phyloP scores from a whole-genome alignment of 345 rosid species.

The Angophora floribunda region DNA sequence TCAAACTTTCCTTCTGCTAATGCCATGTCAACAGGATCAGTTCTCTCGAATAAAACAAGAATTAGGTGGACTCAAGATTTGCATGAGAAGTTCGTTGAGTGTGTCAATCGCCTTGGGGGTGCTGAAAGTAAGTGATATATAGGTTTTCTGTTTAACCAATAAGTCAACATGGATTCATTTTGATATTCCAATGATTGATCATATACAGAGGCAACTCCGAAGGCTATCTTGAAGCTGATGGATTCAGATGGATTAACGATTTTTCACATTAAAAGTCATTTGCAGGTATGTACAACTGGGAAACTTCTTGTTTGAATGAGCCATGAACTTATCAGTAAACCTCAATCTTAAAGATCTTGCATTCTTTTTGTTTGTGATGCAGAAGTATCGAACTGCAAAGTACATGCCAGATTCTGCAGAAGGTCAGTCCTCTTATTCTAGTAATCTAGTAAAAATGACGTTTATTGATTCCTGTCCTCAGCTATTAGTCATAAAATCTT shows the following conservation, averaged over 20 bases:
- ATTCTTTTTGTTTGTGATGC: neutral
- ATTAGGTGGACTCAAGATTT: conserved; percentile 90
- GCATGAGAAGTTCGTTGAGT: conserved; percentile 76
- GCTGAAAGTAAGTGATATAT: conserved; percentile 49
- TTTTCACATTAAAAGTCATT: conserved; percentile 94
- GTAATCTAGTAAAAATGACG: neutral
- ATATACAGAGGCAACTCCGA: conserved; percentile 76
- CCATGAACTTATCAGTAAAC: neutral
- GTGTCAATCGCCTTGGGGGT: conserved; percentile 80
- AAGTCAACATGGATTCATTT: neutral
- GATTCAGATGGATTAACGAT: conserved; percentile 80
- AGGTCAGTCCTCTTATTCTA: conserved; percentile 29
- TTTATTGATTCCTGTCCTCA: neutral
- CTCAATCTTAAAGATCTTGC: neutral
- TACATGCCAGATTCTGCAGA: conserved; percentile 58
- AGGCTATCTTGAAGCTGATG: conserved; percentile 88
- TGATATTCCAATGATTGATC: neutral
- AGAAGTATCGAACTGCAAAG: conserved; percentile 90
- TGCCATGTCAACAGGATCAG: conserved; percentile 10
- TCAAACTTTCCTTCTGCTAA: conserved; percentile 7
- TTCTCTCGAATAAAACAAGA: conserved; percentile 36
- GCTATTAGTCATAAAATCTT: neutral
- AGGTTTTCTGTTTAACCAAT: neutral
- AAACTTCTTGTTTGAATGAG: neutral
- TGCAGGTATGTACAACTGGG: conserved; percentile 41